A percentile compares a stretch with the other conserved stretches of the same genome.
Conservation (phyloP, 768 basidiomycete species). For the Sarcomyxa edulis region DNA sequence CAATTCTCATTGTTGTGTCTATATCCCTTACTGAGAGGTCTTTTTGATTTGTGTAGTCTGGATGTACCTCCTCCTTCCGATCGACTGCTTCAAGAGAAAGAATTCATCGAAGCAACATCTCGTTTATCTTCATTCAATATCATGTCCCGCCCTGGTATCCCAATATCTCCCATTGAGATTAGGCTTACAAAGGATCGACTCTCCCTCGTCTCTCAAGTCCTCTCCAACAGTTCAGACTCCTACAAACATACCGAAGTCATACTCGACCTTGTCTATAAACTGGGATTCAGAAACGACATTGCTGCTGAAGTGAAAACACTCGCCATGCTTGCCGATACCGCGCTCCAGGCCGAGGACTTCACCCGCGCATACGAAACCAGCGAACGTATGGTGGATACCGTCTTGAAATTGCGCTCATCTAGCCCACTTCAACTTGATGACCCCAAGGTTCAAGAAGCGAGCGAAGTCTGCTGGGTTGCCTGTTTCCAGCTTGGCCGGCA, state of each 20-base stretch:
- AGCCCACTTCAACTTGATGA: slow-evolving; percentile 25
- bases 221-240: slow-evolving; percentile 80
- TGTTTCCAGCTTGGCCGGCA: slow-evolving; percentile 87
- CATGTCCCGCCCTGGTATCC: slow-evolving; percentile 64
- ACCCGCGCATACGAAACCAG: slow-evolving; percentile 64
- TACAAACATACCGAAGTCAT: slow-evolving; percentile 92
- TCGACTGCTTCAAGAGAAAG: slow-evolving; percentile 62
- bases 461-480: slow-evolving; percentile 85
- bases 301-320: slow-evolving; percentile 78
- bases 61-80: slow-evolving; percentile 66
- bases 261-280: slow-evolving; percentile 83
- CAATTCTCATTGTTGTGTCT: slow-evolving; percentile 12
- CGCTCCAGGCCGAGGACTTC: slow-evolving; percentile 80
- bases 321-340: slow-evolving; percentile 89
- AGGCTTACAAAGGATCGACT: slow-evolving; percentile 87
- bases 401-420: slow-evolving; percentile 42
- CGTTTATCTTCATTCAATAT: slow-evolving; percentile 91
- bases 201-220: slow-evolving; percentile 78
- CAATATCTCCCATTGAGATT: slow-evolving; percentile 89
- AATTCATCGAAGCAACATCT: slow-evolving; percentile 97
- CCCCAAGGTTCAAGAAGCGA: slow-evolving; percentile 47
- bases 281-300: slow-evolving; percentile 70
- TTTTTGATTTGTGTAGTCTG: slow-evolving; percentile 52
- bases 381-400: slow-evolving; percentile 64
- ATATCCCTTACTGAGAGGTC: neutral